Evolutionary conservation across 2,329 filamentous ascomycete species (phyloP), one percentile per base, ranked within the genome.

Genomic region (Fusarium avenaceum): DNA sequence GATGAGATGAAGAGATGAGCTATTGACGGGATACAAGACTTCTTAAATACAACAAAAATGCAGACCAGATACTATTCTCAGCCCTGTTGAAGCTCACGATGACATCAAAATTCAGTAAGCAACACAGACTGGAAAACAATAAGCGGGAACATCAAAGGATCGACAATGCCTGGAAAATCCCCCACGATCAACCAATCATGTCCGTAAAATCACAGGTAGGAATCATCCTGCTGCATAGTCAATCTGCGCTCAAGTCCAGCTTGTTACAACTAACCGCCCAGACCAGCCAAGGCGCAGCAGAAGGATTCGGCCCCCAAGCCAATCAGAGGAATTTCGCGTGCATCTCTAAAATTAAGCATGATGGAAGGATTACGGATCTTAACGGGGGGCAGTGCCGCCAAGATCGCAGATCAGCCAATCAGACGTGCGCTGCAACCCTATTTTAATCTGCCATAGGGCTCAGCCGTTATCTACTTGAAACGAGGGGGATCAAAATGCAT

Each of bases 91-190:
- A 39, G 24, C 11, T n/a, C 6, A n/a, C 7, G 7, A 42, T 40
- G 24, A 9, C 33, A 15, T 20, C 20, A 42, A 40, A 3, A n/a
- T 15, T 7, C 7, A n/a, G 5, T 35, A 4, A 20, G 17, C 26
- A 20, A 15, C 8, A 30, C n/a, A 24, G n/a, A 20, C 4, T 19
- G 17, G 4, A 6, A n/a, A 15, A 60, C 13, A 39, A 33, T 28
- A 39, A 42, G n/a, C 32, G n/a, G 32, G 32, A 32, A 20, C 6
- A 14, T n/a, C 28, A 35, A 61, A 61, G 45, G 58, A 61, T 61
- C 43, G 13, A 9, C 20, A 24, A 35, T 15, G 17, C 22, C 13
- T 5, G n/a, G 7, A 54, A 45, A 55, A 46, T 53, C 45, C 9
- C 1, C 3, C 2, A 3, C 4, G 17, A 35, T 11, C 4, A 11